Conservation (phyloP, 495 filamentous ascomycete species). For the Talaromyces liani region DNA sequence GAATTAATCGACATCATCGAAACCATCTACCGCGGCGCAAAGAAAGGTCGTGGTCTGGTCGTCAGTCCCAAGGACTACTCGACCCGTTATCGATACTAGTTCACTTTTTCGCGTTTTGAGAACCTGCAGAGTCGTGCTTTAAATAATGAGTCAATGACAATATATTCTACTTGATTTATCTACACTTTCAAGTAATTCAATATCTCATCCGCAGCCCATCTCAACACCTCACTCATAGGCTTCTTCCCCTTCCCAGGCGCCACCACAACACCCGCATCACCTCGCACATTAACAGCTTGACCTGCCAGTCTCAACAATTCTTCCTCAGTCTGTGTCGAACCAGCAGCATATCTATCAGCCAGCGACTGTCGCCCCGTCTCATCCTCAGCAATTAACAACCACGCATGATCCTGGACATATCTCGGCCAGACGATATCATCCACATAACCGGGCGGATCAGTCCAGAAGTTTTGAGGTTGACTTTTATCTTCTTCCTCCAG, state of each 20-base stretch:
- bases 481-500: conserved; percentile 31
- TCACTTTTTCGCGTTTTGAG: background rate
- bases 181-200: conserved; percentile 11
- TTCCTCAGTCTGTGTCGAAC: conserved; percentile 6
- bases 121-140: background rate
- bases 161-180: background rate
- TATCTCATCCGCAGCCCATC: conserved; percentile 40
- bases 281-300: conserved; percentile 24
- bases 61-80: conserved; percentile 94
- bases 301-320: conserved; percentile 27
- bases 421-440: conserved; percentile 94
- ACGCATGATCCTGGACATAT: conserved; percentile 71
- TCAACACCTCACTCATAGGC: conserved; percentile 29
- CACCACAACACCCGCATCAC: conserved; percentile 31
- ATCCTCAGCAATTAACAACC: conserved; percentile 61
- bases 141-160: background rate
- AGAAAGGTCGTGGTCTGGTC: conserved; percentile 92
- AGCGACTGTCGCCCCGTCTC: conserved; percentile 26
- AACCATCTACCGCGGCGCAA: conserved; percentile 93
- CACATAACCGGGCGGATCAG: conserved; percentile 87
- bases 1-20: conserved; percentile 98
- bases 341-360: conserved; percentile 4
- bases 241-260: conserved; percentile 27
- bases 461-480: conserved; percentile 74
- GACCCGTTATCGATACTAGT: conserved; percentile 70